Conservation (phyloP, 345 rosid genomes). For the Punica granatum region DNA sequence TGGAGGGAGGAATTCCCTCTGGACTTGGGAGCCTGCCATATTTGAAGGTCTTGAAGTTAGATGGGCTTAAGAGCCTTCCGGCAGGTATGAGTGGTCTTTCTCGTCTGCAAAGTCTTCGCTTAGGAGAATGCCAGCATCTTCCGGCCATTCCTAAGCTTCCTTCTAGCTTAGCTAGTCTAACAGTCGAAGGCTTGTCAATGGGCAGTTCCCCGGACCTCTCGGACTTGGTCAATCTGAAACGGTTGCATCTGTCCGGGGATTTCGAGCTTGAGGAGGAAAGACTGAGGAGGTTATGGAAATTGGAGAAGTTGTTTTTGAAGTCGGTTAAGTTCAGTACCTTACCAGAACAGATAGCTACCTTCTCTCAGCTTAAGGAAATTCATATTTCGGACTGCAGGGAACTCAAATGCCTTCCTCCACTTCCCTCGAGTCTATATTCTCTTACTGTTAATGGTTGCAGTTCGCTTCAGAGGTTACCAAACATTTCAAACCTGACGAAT, state of each 20-base stretch:
- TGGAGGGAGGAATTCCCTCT: background rate
- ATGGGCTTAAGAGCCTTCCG: slow-evolving; percentile 1
- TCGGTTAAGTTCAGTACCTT: background rate
- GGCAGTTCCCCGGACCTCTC: background rate
- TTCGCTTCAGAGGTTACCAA: background rate
- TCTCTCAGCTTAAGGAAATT: background rate
- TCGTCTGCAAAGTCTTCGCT: background rate
- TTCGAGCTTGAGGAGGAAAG: background rate
- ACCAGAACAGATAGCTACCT: background rate
- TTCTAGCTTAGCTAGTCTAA: background rate
- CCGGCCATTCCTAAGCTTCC: background rate
- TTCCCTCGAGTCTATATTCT: background rate
- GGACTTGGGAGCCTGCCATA: background rate
- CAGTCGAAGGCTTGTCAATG: background rate
- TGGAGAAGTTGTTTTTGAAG: background rate
- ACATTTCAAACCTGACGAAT: background rate
- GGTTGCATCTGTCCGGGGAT: background rate
- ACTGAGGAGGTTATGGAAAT: background rate
- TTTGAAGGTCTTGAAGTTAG: background rate
- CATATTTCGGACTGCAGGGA: background rate
- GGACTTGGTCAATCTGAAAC: background rate
- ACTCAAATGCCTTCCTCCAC: background rate
- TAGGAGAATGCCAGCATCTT: slow-evolving; percentile 1
- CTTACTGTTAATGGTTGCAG: background rate
- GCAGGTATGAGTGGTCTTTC: background rate